Base-by-base conservation (phyloP, 129 eudicot species). In the Saussurea involucrata region DNA sequence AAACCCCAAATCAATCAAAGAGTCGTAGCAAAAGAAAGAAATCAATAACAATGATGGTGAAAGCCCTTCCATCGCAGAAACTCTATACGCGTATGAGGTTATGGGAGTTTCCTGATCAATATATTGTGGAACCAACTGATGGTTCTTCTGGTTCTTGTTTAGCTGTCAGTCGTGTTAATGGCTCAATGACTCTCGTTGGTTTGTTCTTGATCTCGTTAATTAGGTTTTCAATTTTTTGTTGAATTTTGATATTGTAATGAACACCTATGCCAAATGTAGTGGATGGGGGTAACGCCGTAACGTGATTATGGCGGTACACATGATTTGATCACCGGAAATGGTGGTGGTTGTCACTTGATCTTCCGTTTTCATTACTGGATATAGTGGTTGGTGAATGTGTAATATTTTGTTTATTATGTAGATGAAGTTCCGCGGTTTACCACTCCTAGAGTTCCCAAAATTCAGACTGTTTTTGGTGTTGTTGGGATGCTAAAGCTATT, bases 61-160 rank as follows among this genome's bases (percentile, higher is more conserved):
- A 85, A 79, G 87, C 81, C 18, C 87, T 83, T 71, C 86, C 90
- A 24, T 82, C 87, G 0, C 89, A 79, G 70, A 93, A 93, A 86
- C 80, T 93, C 18, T 87, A 83, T 33, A 87, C 86, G 8, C 81
- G 89, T 40, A 83, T 93, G 98, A 84, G 98, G 55, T 89, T 90
- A 28, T 93, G 97, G 97, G 98, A 93, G 55, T 90, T 90, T 57
- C 90, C 92, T 1, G 91, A 87, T 71, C 86, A 89, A 58, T 93
- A 93, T 37, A 85, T 93, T 17, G 75, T 90, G 13, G 98, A 93
- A 80, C 98, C 98, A 8, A 93, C 88, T 31, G 92, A 90, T 78
- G 98, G 98, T 28, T 79, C 90, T 40, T 80, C 90, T 20, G 91
- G 90, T 68, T 86, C 95, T 24, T 85, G 86, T 84, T 84, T 93